Conservation (phyloP, 768 basidiomycete genomes). For the Termitomyces heimii region DNA sequence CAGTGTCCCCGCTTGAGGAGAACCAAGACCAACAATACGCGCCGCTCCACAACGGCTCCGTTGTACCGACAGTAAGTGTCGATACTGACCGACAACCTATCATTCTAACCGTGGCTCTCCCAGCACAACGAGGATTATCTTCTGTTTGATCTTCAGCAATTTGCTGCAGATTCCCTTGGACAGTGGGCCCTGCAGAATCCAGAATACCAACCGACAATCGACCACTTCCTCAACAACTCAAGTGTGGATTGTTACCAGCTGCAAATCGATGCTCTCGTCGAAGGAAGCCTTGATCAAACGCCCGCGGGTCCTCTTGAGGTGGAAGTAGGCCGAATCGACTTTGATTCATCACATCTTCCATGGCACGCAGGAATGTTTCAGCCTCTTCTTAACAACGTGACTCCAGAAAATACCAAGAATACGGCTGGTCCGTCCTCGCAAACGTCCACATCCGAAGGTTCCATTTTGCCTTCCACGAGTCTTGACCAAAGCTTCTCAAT, state of each 20-base stretch:
- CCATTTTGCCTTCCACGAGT: not conserved
- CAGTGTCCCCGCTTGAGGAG: not conserved
- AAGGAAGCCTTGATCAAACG: not conserved
- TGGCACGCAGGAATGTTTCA: conserved; percentile 4
- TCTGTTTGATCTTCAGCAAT: conserved; percentile 8
- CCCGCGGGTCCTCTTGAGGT: conserved; percentile 12
- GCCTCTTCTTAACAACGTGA: not conserved
- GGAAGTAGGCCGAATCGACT: conserved; percentile 9
- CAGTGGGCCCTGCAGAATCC: conserved; percentile 7
- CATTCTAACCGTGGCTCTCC: not conserved
- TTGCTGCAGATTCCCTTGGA: conserved; percentile 4
- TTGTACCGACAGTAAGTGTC: not conserved
- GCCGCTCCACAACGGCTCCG: not conserved
- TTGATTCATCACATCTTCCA: conserved; percentile 4
- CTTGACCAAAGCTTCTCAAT: conserved; percentile 7
- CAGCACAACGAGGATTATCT: conserved; percentile 6
- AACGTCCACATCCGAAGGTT: not conserved
- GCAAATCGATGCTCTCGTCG: conserved; percentile 6
- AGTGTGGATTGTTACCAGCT: conserved; percentile 10
- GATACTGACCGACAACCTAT: not conserved
- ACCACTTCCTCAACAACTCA: conserved; percentile 10
- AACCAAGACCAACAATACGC: conserved; percentile 6
- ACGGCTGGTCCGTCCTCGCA: conserved; percentile 10
- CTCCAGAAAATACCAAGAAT: not conserved
- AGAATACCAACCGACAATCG: conserved; percentile 9